Percentiles rank a stretch among this genome's conserved stretches.
Conservation (phyloP, 345 rosid species). For the Psidium friedrichsthalianum region DNA sequence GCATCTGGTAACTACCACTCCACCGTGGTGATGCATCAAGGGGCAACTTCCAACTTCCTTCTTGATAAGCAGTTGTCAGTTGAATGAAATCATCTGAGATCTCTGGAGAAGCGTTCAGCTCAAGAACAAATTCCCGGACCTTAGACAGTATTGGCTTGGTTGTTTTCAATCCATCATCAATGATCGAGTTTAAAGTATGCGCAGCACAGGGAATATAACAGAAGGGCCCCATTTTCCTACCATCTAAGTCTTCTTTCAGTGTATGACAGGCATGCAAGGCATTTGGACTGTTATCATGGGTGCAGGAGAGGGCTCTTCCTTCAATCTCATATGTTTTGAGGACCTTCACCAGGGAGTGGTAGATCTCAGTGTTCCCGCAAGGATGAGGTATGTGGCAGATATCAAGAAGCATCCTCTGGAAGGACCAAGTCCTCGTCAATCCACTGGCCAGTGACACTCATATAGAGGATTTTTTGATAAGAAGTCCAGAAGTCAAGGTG, state of each 20-base stretch:
- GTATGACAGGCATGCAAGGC: constrained; percentile 74
- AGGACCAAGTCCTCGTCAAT: constrained; percentile 71
- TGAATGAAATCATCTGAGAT: constrained; percentile 59
- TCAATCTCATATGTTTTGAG: constrained; percentile 65
- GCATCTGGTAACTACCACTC: constrained; percentile 93
- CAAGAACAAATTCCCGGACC: constrained; percentile 66
- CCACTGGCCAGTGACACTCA: constrained; percentile 89
- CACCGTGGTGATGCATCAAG: constrained; percentile 72
- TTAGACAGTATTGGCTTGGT: constrained; percentile 63
- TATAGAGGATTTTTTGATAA: constrained; percentile 55
- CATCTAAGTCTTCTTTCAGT: constrained; percentile 64
- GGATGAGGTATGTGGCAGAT: constrained; percentile 74
- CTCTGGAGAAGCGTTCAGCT: constrained; percentile 56
- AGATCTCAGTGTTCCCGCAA: constrained; percentile 56
- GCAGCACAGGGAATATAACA: constrained; percentile 92
- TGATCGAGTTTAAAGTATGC: constrained; percentile 56
- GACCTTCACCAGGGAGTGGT: constrained; percentile 43
- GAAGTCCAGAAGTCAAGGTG: constrained; percentile 78
- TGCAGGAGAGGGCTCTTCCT: constrained; percentile 63
- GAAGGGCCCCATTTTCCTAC: constrained; percentile 64
- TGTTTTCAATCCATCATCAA: constrained; percentile 71
- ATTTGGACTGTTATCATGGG: constrained; percentile 80
- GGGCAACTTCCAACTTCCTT: constrained; percentile 88
- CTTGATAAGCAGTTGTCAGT: constrained; percentile 53
- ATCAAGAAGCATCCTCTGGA: constrained; percentile 62